Evolutionary conservation across 768 basidiomycete genomes (phyloP).

Genomic region (Suillus spraguei): DNA sequence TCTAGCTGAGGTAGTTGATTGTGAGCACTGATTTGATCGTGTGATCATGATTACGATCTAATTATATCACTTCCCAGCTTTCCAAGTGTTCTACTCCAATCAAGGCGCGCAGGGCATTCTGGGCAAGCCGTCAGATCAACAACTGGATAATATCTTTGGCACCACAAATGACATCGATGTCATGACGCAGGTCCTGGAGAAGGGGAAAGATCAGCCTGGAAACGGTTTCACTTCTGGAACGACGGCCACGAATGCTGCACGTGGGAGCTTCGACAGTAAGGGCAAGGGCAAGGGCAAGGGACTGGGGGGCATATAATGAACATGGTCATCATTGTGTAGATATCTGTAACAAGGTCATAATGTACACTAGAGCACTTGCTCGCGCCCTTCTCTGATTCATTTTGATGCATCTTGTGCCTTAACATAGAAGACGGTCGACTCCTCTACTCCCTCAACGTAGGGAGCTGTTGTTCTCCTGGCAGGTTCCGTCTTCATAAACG

Average conservation of each 20-base stretch:
- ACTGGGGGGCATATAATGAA: constrained; percentile 33
- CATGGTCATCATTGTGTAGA: constrained; percentile 3
- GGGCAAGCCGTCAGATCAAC: constrained; percentile 76
- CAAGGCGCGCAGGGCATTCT: constrained; percentile 83
- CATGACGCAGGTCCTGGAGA: constrained; percentile 56
- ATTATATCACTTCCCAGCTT: constrained; percentile 47
- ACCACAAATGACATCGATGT: constrained; percentile 68
- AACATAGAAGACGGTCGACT: not conserved
- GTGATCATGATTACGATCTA: not conserved
- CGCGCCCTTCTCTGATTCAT: too few species aligned
- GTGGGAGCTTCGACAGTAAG: constrained; percentile 44
- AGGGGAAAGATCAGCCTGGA: constrained; percentile 59
- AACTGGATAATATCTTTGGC: constrained; percentile 74
- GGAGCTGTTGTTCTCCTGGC: not conserved
- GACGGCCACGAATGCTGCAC: constrained; percentile 21
- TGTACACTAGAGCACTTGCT: constrained; percentile 22
- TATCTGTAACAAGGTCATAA: constrained; percentile 4
- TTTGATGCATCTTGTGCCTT: not conserved
- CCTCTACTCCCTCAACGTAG: constrained; percentile 11
- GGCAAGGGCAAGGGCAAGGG: constrained; percentile 46
- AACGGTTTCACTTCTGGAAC: constrained; percentile 43
- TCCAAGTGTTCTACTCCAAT: constrained; percentile 65
- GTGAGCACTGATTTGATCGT: constrained; percentile 43
- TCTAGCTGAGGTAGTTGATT: constrained; percentile 78
- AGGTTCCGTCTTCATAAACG: constrained; percentile 3